These are phyloP conservation scores for Saururus chinensis DNA, from an alignment of 164 flowering plant species.

Conservation along the genomic window DNA sequence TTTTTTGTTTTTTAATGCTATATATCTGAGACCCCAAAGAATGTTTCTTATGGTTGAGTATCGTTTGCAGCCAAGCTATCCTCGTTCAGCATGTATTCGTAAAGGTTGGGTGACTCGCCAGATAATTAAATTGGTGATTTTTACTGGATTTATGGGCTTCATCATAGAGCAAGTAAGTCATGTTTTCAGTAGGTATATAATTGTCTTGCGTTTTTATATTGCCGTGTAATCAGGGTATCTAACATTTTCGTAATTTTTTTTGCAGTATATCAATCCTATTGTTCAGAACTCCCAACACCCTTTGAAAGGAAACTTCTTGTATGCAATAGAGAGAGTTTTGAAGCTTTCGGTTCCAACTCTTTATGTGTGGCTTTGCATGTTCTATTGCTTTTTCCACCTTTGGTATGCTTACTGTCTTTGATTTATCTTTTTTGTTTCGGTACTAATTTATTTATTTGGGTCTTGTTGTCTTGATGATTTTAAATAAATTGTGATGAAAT, in stretches of 20 bases:
- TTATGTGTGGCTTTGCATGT: constrained; percentile 99
- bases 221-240: constrained; percentile 9
- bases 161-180: constrained; percentile 74
- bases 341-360: constrained; percentile 94
- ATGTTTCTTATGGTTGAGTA: constrained; percentile 7
- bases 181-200: not conserved
- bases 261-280: constrained; percentile 98
- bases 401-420: constrained; percentile 43
- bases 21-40: not conserved
- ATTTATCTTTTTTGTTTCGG: constrained; percentile 1
- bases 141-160: constrained; percentile 92
- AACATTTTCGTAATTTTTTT: constrained; percentile 15
- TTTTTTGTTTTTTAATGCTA: not conserved
- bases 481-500: not conserved
- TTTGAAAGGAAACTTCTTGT: constrained; percentile 71
- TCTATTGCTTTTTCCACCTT: constrained; percentile 94
- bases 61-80: constrained; percentile 67
- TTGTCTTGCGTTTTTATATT: not conserved
- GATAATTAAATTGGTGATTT: constrained; percentile 67
- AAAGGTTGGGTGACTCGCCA: constrained; percentile 90
- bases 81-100: constrained; percentile 62
- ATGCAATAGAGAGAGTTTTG: constrained; percentile 89
- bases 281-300: constrained; percentile 92
- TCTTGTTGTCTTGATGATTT: not conserved
- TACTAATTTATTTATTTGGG: not conserved